These are phyloP conservation scores for Haplosporangium sp. DNA, from an alignment of 371 early-diverging fungal species.

Conservation along the genomic window DNA sequence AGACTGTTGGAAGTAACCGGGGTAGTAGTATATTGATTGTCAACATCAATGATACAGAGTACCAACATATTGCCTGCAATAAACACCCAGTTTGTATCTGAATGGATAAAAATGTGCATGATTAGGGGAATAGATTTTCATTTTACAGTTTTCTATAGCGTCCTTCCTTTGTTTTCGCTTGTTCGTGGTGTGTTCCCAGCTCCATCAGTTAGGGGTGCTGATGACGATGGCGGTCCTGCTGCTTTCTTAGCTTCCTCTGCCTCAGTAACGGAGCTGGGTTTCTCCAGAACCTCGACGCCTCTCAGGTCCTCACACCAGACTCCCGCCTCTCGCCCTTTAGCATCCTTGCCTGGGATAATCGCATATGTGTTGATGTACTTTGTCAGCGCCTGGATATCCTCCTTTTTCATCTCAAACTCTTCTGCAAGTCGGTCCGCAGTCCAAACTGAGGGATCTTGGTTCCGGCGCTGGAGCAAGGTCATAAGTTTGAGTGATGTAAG, in stretches of 20 bases:
- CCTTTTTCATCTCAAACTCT: conserved; percentile 28
- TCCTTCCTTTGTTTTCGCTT: no score
- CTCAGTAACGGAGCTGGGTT: conserved; percentile 29
- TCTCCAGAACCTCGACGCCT: conserved; percentile 37
- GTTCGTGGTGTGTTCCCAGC: no score
- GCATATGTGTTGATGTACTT: conserved; percentile 53
- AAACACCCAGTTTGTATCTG: no score
- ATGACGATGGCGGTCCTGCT: not conserved
- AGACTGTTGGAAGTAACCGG: no score
- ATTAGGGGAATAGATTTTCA: no score
- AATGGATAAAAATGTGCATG: no score
- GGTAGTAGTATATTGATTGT: no score
- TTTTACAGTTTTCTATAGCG: no score
- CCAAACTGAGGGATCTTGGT: conserved; percentile 49
- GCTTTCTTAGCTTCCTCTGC: conserved; percentile 11
- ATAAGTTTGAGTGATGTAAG: conserved; percentile 47
- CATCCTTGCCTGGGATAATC: conserved; percentile 51
- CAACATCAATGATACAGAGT: no score
- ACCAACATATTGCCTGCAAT: no score
- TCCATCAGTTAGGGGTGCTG: not conserved
- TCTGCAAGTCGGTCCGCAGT: conserved; percentile 21
- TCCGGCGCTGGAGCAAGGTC: conserved; percentile 40
- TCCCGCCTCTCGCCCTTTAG: conserved; percentile 46
- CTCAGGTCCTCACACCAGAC: conserved; percentile 55
- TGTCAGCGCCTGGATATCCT: conserved; percentile 30